Evolutionary conservation across 2,329 filamentous ascomycete species (phyloP).

Genomic region (Sclerotiophoma versabilis): DNA sequence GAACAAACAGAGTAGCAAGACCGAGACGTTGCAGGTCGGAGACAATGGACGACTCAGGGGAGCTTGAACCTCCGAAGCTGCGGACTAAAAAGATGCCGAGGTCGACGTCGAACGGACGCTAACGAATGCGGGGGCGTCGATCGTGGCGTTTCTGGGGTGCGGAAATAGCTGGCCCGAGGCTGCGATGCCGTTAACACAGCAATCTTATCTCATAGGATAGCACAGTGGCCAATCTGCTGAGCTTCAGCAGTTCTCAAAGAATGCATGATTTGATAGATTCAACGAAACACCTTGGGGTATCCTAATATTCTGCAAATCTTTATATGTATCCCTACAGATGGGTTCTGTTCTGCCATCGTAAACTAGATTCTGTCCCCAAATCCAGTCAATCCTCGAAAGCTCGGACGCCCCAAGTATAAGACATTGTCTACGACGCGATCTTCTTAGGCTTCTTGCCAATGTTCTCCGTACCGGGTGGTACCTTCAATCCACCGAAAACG

Average conservation of each 20-base stretch:
- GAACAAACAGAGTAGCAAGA: not conserved
- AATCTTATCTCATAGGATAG: no score
- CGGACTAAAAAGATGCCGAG: slow-evolving; percentile 28
- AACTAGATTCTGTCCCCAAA: not conserved
- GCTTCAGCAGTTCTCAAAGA: not conserved
- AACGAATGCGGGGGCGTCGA: slow-evolving; percentile 23
- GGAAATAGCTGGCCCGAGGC: slow-evolving; percentile 12
- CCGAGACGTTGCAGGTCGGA: not conserved
- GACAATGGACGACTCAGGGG: not conserved
- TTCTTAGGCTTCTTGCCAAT: slow-evolving; percentile 35
- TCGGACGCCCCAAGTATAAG: no score
- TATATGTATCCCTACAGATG: not conserved
- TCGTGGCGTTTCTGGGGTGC: slow-evolving; percentile 14
- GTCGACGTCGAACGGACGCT: slow-evolving; percentile 23
- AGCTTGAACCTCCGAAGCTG: not conserved
- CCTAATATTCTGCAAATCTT: not conserved
- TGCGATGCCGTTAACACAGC: not conserved
- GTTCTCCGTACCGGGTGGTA: slow-evolving; percentile 59
- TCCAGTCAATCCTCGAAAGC: no score
- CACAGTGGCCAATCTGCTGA: not conserved
- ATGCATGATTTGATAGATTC: not conserved
- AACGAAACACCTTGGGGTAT: not conserved
- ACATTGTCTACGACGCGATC: not conserved
- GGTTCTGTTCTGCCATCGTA: not conserved
- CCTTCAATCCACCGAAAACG: slow-evolving; percentile 75